These are phyloP conservation scores for Seiridium unicorne DNA, from an alignment of 2,329 filamentous ascomycete genomes.

Conservation along the genomic window DNA sequence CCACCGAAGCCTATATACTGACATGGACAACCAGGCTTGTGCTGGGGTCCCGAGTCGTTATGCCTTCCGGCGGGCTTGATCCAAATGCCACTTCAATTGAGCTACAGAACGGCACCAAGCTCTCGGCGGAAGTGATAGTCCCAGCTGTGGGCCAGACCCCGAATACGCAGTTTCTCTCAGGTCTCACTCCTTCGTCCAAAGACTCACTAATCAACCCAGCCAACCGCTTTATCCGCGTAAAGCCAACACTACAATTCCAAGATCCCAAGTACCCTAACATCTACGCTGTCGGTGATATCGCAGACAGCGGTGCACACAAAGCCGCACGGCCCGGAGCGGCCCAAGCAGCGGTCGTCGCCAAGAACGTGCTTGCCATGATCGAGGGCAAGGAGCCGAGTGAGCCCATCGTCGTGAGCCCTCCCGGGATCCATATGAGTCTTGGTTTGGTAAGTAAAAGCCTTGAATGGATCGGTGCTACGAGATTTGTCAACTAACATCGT, in stretches of 20 bases:
- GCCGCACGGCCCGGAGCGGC: slow-evolving; percentile 42
- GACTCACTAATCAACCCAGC: slow-evolving; percentile 22
- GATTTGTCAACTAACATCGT: neutral
- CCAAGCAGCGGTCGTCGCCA: slow-evolving; percentile 42
- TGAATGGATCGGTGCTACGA: neutral
- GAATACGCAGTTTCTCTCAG: slow-evolving; percentile 36
- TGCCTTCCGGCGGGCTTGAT: slow-evolving; percentile 24
- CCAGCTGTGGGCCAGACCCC: slow-evolving; percentile 48
- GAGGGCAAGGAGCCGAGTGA: slow-evolving; percentile 27
- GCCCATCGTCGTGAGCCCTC: slow-evolving; percentile 28
- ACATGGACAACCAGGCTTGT: slow-evolving; percentile 12
- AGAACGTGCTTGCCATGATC: slow-evolving; percentile 43
- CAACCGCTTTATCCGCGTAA: slow-evolving; percentile 37
- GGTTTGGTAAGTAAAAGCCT: slow-evolving; percentile 25
- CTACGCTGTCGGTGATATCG: slow-evolving; percentile 53
- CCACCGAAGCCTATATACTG: neutral
- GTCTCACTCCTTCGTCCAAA: slow-evolving; percentile 20
- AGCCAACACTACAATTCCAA: slow-evolving; percentile 44
- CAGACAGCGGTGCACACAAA: slow-evolving; percentile 39
- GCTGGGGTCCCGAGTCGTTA: slow-evolving; percentile 23
- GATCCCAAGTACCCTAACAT: slow-evolving; percentile 35
- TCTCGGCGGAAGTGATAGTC: slow-evolving; percentile 41
- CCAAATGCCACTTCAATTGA: slow-evolving; percentile 20
- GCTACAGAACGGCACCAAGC: slow-evolving; percentile 28
- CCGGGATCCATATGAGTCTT: slow-evolving; percentile 38